These are phyloP conservation scores for Cinchona pubescens DNA, from an alignment of 257 asterid species.

Conservation along the genomic window DNA sequence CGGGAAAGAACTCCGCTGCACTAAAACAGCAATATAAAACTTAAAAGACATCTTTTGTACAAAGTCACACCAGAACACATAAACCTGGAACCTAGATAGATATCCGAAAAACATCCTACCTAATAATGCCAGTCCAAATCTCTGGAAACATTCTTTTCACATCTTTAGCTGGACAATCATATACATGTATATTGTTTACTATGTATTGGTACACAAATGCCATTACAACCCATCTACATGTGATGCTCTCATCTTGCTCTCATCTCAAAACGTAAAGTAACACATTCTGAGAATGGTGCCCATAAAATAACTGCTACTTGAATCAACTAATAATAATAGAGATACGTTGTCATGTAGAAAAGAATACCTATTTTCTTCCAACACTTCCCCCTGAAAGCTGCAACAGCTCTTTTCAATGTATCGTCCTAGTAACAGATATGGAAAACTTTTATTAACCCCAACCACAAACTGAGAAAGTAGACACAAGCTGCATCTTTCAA, in stretches of 20 bases:
- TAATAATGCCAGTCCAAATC: background rate
- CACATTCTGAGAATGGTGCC: background rate
- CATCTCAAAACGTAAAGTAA: too few species aligned
- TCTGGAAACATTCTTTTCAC: background rate
- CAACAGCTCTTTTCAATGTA: slow-evolving; percentile 77
- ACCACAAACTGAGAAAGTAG: background rate
- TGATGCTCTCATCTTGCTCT: background rate
- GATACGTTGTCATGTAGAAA: slow-evolving; percentile 17
- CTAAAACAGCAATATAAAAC: slow-evolving; percentile 16
- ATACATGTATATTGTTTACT: background rate
- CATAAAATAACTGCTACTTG: background rate
- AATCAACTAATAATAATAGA: background rate
- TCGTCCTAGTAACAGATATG: slow-evolving; percentile 57
- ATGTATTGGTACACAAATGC: background rate
- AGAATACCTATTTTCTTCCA: slow-evolving; percentile 96
- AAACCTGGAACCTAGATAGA: background rate
- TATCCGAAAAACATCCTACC: background rate
- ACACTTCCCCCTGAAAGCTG: slow-evolving; percentile 73
- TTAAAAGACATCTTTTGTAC: background rate
- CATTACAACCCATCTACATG: background rate
- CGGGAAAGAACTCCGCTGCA: slow-evolving; percentile 94
- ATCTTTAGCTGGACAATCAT: background rate
- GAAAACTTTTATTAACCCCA: background rate
- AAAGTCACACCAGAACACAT: background rate
- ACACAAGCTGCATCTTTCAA: background rate